These are phyloP conservation scores for Fusarium goolgardi DNA, from an alignment of 2,329 filamentous ascomycete genomes.

Conservation along the genomic window DNA sequence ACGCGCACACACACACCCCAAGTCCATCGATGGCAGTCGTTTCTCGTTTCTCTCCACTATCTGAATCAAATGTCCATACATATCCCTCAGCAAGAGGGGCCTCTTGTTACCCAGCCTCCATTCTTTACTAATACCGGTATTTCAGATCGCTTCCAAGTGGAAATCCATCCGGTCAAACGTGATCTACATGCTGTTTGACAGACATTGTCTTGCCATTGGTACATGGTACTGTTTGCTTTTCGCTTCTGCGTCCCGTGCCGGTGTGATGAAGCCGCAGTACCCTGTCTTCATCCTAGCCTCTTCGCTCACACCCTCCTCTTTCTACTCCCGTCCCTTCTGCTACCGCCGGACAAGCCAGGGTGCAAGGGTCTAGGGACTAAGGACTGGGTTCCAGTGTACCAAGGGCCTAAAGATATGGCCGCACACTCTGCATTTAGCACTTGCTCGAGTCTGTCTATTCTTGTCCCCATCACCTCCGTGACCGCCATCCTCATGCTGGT, in stretches of 20 bases:
- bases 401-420: constrained; percentile 34
- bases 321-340: constrained; percentile 24
- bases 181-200: constrained; percentile 20
- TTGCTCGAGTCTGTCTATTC: constrained; percentile 45
- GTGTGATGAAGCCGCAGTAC: constrained; percentile 40
- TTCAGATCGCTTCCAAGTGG: background rate
- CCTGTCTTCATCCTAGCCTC: constrained; percentile 22
- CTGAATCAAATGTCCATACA: constrained; percentile 19
- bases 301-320: constrained; percentile 37
- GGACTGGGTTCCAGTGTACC: constrained; percentile 32
- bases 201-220: constrained; percentile 15
- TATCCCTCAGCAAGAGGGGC: constrained; percentile 10
- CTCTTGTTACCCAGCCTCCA: constrained; percentile 15
- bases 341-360: constrained; percentile 28
- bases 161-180: constrained; percentile 5
- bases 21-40: background rate
- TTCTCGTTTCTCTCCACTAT: constrained; percentile 16
- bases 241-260: constrained; percentile 38
- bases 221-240: constrained; percentile 20
- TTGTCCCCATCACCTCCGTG: constrained; percentile 44
- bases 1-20: constrained; percentile 21
- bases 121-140: constrained; percentile 5
- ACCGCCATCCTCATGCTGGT: constrained; percentile 40
- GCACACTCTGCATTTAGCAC: constrained; percentile 32
- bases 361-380: constrained; percentile 37